Percentiles rank a stretch among this genome's conserved stretches.
Conservation (phyloP, 257 asterid species). For the Anisodus tanguticus region DNA sequence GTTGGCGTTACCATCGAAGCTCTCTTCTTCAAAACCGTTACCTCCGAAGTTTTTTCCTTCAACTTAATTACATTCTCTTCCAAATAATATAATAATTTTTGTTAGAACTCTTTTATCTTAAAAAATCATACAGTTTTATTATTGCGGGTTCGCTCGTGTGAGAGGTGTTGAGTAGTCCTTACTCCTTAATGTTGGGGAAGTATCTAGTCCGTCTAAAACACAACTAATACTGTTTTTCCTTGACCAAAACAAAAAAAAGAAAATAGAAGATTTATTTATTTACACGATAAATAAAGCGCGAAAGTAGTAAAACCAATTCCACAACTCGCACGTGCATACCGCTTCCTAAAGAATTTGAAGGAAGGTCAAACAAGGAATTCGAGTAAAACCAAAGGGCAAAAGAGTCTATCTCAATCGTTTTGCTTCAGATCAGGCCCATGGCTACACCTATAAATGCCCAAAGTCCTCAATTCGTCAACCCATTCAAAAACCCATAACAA, state of each 20-base stretch:
- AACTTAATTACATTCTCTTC: background rate
- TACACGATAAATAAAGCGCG: constrained; percentile 22
- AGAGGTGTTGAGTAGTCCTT: no score
- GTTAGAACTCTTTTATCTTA: no score
- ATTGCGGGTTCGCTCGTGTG: no score
- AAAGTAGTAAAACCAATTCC: constrained; percentile 25
- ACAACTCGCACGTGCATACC: constrained; percentile 14
- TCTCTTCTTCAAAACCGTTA: background rate
- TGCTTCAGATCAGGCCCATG: constrained; percentile 30
- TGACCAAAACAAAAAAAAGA: background rate
- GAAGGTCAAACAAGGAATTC: background rate
- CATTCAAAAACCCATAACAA: constrained; percentile 9
- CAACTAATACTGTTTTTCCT: background rate
- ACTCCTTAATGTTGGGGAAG: background rate
- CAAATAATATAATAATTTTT: background rate
- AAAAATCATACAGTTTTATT: no score
- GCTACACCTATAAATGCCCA: constrained; percentile 29
- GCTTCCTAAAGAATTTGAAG: background rate
- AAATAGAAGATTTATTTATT: background rate
- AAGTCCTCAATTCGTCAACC: background rate
- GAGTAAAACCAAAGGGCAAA: background rate
- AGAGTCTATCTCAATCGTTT: background rate
- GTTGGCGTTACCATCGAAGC: background rate
- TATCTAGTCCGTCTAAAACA: background rate
- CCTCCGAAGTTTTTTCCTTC: background rate